phyloP scores from a whole-genome alignment of 2,329 filamentous ascomycete species.

The Paecilomyces dactylethromorphus region DNA sequence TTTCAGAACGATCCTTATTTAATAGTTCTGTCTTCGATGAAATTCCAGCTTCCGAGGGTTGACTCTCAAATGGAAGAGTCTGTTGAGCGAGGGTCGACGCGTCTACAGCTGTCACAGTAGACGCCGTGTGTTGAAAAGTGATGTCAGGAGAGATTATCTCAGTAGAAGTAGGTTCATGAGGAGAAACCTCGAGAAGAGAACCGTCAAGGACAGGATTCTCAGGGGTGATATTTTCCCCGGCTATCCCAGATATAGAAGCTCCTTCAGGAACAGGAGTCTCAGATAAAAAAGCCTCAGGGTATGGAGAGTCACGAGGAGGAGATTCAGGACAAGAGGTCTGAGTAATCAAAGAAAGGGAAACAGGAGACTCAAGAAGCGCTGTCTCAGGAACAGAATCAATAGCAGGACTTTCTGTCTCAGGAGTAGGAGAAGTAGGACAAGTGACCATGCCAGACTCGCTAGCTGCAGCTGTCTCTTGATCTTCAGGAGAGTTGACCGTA shows the following conservation, averaged over 20 bases:
- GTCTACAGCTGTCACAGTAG: background rate
- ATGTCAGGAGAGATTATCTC: background rate
- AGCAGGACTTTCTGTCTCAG: conserved; percentile 9
- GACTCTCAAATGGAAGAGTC: background rate
- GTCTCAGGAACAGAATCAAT: background rate
- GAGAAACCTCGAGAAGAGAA: background rate
- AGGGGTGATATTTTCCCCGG: too few relatives aligned
- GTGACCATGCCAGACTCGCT: background rate
- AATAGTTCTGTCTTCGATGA: background rate
- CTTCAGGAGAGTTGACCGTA: background rate
- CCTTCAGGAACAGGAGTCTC: background rate
- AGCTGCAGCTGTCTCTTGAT: background rate
- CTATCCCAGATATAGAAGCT: background rate
- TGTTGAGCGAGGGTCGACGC: background rate
- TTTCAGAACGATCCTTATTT: background rate
- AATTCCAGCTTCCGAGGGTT: background rate
- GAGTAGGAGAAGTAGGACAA: background rate
- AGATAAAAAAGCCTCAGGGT: background rate
- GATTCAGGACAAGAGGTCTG: background rate
- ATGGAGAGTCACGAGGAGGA: background rate
- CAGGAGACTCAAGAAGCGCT: background rate
- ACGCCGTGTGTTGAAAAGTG: background rate
- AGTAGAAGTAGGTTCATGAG: background rate
- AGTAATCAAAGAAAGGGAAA: background rate
- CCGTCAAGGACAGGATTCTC: background rate